Evolutionary conservation across 2,329 filamentous ascomycete species (phyloP).

Genomic region (Alternaria brassicae): DNA sequence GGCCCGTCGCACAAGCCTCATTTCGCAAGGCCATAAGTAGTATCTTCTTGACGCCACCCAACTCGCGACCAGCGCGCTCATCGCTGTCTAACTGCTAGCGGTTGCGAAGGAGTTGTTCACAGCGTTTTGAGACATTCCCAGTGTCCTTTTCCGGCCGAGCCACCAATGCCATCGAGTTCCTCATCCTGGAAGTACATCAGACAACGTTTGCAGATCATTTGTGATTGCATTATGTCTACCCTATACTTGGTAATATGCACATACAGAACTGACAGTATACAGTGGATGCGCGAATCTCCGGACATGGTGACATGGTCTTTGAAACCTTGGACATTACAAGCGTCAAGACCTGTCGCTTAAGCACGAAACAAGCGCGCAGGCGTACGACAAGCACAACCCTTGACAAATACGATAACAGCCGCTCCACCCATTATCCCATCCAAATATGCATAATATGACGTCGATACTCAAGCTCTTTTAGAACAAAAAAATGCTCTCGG

Average conservation of each 20-base stretch:
- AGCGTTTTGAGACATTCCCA: neutral
- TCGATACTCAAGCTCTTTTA: neutral
- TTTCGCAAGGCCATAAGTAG: neutral
- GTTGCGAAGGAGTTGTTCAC: neutral
- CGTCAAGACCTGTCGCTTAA: neutral
- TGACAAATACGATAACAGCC: neutral
- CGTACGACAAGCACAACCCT: neutral
- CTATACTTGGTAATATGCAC: constrained; percentile 5
- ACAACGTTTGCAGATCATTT: neutral
- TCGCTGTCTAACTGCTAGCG: neutral
- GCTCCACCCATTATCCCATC: neutral
- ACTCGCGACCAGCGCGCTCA: neutral
- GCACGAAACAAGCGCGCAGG: neutral
- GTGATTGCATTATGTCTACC: neutral
- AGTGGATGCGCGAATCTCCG: neutral
- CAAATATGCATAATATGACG: no score
- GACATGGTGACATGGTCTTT: neutral
- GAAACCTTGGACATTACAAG: neutral
- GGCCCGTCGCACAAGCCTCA: constrained; percentile 12
- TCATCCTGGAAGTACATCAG: neutral
- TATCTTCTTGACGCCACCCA: neutral
- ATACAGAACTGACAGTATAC: neutral
- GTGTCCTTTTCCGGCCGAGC: neutral
- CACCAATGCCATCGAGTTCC: neutral
- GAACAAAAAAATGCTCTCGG: neutral